Base-by-base conservation (phyloP, 1,139 yeast genomes). In the Hemisphaericaspora lyxosophila region DNA sequence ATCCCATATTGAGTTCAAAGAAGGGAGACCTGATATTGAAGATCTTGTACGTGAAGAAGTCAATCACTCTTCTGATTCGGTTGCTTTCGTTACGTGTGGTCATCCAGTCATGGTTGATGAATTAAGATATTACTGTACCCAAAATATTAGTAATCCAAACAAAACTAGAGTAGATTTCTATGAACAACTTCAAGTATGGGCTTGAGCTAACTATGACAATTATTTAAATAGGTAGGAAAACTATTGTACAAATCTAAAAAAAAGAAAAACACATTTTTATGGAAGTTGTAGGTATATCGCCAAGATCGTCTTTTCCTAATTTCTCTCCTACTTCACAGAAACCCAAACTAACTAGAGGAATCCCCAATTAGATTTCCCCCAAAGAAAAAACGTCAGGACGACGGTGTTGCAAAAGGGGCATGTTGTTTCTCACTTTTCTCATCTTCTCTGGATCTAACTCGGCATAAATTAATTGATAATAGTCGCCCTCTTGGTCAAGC, bases 331-430 rank as follows among this genome's bases (percentile, higher is more conserved):
- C 23, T 8, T 19, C 6, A 19, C 6, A 19, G 23, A 8, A 19
- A 7, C 8, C 23, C 6, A n/a, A n/a, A n/a, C n/a, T n/a, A n/a
- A 11, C 26, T 9, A 9, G 5, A 23, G 5, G n/a, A 9, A 23
- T n/a, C n/a, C n/a, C n/a, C n/a, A n/a, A n/a, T n/a, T n/a, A n/a
- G n/a, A n/a, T n/a, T n/a, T n/a, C n/a, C n/a, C n/a, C n/a, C n/a
- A n/a, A n/a, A n/a, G n/a, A n/a, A 32, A 39, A 45, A 4, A 45
- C 32, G 22, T 39, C 45, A n/a, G 36, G 46, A 42, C 92, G 67
- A 45, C 92, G 67, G 54, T 87, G 96, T 2, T 70, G 62, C 74
- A 83, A 73, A 34, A 86, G 61, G 0, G 95, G 95, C 90, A 87
- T 83, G 44, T 81, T 78, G 13, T 53, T 54, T 47, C 96, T 67